Evolutionary conservation across 2,329 filamentous ascomycete species (phyloP), one percentile per base, ranked within the genome.

Genomic region (Truncatella angustata): DNA sequence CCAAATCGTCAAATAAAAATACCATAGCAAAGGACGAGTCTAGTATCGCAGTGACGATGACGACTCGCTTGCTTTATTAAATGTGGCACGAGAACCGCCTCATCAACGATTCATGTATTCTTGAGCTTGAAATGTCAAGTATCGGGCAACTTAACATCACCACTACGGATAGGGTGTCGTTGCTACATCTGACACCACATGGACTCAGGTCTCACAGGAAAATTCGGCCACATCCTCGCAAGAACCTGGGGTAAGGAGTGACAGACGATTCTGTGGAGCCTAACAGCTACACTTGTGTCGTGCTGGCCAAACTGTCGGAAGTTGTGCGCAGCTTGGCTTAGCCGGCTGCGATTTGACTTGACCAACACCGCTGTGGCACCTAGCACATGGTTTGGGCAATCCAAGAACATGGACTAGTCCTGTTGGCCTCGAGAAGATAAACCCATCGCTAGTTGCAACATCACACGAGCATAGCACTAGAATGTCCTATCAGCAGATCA

Each of bases 301-400:
- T 43, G 23, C 40, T 14, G 24, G 40, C 21, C 40, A 43, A 43
- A 30, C 40, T 43, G 40, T 23, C 24, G 40, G 40, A 43, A 43
- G 40, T 43, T 16, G 40, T 43, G 40, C 16, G 16, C 40, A 43
- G 40, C 23, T 43, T 30, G 16, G 14, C 12, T 16, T 14, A 7
- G 4, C 9, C 40, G 40, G 23, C 14, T 43, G 23, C 40, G 7
- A 28, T n/a, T 26, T 43, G 40, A 43, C 40, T 26, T 24, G n/a
- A 24, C 23, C 11, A 23, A n/a, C 20, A 14, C 40, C 28, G 40
- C 40, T 28, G 40, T 43, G 21, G 28, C 24, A 28, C 40, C 18
- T 24, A 10, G 9, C 16, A 20, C n/a, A n/a, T n/a, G n/a, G n/a
- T n/a, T n/a, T n/a, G n/a, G n/a, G n/a, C n/a, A n/a, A n/a, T n/a